Percentiles rank a stretch among this genome's conserved stretches.
These are phyloP conservation scores for Chlorella sp. DNA, from an alignment of 139 green algal species.

Conservation along the genomic window DNA sequence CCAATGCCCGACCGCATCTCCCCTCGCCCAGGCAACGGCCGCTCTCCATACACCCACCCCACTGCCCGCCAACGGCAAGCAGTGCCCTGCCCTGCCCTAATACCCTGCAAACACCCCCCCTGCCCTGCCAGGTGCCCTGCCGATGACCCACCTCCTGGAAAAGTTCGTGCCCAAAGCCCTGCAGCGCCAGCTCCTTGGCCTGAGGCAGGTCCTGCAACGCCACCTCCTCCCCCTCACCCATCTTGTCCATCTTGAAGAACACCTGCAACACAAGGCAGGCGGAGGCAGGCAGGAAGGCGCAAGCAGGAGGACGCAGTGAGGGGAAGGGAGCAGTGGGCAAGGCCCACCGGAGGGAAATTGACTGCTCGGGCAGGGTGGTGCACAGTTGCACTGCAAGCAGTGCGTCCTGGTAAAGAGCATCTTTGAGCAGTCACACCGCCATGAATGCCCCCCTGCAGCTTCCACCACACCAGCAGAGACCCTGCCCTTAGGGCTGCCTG, in stretches of 20 bases:
- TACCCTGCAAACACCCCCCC: not conserved
- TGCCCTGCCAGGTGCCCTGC: no score
- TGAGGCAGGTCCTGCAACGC: slow-evolving; percentile 63
- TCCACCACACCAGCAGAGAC: no score
- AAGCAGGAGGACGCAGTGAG: not conserved
- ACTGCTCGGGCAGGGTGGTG: no score
- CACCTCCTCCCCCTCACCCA: slow-evolving; percentile 82
- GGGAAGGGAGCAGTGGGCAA: not conserved
- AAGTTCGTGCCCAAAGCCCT: slow-evolving; percentile 85
- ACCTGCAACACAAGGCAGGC: slow-evolving; percentile 54
- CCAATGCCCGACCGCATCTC: no score
- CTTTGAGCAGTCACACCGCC: not conserved
- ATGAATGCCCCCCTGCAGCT: not conserved
- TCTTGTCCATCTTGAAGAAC: slow-evolving; percentile 95
- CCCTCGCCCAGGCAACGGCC: no score
- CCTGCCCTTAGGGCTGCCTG: no score
- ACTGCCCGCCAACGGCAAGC: no score
- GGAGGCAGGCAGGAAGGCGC: not conserved
- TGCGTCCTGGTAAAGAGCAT: not conserved
- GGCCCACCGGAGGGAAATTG: no score
- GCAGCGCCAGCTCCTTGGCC: slow-evolving; percentile 66
- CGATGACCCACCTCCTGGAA: slow-evolving; percentile 85
- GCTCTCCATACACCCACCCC: no score
- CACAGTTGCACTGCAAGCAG: no score
- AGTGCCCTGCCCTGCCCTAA: not conserved